Base-by-base conservation (phyloP, 768 basidiomycete genomes). In the Agaricus sinodeliciosus region DNA sequence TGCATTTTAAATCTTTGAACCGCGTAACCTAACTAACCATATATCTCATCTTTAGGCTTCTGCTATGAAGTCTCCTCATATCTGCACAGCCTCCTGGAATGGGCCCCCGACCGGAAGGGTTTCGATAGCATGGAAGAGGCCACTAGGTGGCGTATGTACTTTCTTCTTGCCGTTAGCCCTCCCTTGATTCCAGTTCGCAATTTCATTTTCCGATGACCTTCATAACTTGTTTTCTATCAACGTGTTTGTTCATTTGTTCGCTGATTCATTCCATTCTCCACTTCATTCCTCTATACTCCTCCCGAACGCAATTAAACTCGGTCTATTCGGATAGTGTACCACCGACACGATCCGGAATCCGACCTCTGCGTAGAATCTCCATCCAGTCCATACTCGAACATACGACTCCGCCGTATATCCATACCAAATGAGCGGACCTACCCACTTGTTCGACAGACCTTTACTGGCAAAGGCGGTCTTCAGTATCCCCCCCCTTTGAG, bases 41-140 rank as follows among this genome's bases (percentile, higher is more conserved):
- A 18, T 37, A 28, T 27, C 46, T 42, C 26, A 37, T 37, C 13
- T 42, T 5, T 62, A 93, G 93, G 94, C 11, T n/a, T 90, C 93
- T 22, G 94, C 96, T 0, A 72, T 97, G 96, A 97, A 42, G 92
- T 1, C 77, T 99, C 90, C 92, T 0, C 81, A 90, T 59, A 99
- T n/a, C n/a, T 99, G 96, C 83, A 90, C 55, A 82, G 76, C 39
- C 80, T 98, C 34, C 77, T 99, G n/a, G 27, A 86, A 88, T 53
- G 80, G n/a, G n/a, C n/a, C n/a, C 84, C 25, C 81, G 94, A 9
- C 96, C 95, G 6, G 84, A 83, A 44, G 86, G n/a, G 87, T 0
- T 99, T 98, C 65, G 79, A 81, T 49, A 88, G 80, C 41, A 69
- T 86, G 7, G 88, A 94, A 63, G 87, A 87, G 48, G 94, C 88